Percentiles rank a stretch among this genome's conserved stretches.
Conservation (phyloP, 73 alveolate genomes). For the Chromera velia region DNA sequence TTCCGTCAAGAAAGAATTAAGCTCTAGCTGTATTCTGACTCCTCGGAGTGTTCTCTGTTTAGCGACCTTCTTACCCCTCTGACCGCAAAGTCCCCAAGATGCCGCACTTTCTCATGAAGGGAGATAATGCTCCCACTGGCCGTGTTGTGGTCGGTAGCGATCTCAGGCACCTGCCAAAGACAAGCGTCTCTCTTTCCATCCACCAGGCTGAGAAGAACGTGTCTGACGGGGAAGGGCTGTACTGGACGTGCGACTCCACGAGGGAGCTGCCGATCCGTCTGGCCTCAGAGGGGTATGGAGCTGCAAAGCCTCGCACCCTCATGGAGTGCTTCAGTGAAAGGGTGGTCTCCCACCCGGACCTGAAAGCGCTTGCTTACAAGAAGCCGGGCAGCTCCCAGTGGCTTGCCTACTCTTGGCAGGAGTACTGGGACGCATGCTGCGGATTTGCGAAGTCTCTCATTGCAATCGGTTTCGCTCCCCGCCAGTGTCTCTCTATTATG, state of each 20-base stretch:
- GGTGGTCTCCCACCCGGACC: background rate
- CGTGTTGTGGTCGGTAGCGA: too few relatives aligned
- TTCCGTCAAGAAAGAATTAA: too few relatives aligned
- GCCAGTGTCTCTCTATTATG: conserved; percentile 57
- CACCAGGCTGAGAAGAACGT: background rate
- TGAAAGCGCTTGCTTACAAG: conserved; percentile 52
- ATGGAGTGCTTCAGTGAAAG: conserved; percentile 15
- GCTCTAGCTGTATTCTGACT: too few relatives aligned
- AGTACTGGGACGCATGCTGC: conserved; percentile 42
- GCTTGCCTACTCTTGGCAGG: conserved; percentile 54
- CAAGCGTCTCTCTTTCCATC: too few relatives aligned
- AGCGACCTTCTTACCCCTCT: too few relatives aligned
- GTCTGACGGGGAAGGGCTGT: conserved; percentile 43
- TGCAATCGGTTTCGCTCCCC: conserved; percentile 55
- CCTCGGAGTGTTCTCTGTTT: too few relatives aligned
- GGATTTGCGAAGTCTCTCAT: conserved; percentile 64
- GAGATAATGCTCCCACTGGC: too few relatives aligned
- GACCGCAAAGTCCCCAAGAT: too few relatives aligned
- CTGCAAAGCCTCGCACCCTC: conserved; percentile 40
- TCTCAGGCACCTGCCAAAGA: too few relatives aligned
- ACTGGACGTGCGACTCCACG: conserved; percentile 55
- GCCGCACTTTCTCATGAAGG: too few relatives aligned
- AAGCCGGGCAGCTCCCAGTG: conserved; percentile 41
- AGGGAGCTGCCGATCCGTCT: conserved; percentile 54
- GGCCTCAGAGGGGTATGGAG: conserved; percentile 10